Evolutionary conservation across 306 rosid genomes (phyloP), one percentile per base, ranked within the genome.

Genomic region (Ziziphus jujuba): DNA sequence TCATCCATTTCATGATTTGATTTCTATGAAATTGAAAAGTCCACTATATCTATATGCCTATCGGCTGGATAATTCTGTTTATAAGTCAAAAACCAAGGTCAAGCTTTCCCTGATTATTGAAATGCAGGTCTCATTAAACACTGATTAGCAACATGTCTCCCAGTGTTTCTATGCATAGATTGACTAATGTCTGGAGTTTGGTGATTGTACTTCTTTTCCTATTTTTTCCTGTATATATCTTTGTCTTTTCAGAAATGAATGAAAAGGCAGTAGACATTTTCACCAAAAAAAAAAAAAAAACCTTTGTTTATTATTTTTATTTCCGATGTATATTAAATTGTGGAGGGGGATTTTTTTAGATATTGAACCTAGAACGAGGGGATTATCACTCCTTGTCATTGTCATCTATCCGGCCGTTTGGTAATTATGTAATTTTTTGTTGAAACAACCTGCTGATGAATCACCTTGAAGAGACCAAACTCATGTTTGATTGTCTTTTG

Each of bases 391-490:
- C n/a, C n/a, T n/a, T n/a, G n/a, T n/a, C n/a, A n/a, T n/a, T n/a
- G n/a, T n/a, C n/a, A n/a, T n/a, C n/a, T n/a, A n/a, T n/a, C n/a
- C n/a, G 96, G n/a, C n/a, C n/a, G n/a, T n/a, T n/a, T 31, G 97
- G 87, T 7, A 93, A 92, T 55, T 86, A 90, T 96, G 97, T 93
- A 87, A 77, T 51, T 1, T 8, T 6, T 45, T 28, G 8, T 34
- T 43, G 24, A 71, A 54, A 20, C 35, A 5, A 54, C 31, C 63
- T 61, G 40, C 36, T 67, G 56, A 45, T 9, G 31, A 58, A 61
- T 67, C 53, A 7, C 25, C 22, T 65, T 44, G 52, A 43, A 61
- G 16, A 33, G 25, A 40, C 64, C 63, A 43, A 65, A 53, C 22
- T 21, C 67, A 45, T 44, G 58, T 58, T 71, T 65, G 65, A 63